Base-by-base conservation (phyloP, 176 grass and related monocot species). In the Avena sativa region DNA sequence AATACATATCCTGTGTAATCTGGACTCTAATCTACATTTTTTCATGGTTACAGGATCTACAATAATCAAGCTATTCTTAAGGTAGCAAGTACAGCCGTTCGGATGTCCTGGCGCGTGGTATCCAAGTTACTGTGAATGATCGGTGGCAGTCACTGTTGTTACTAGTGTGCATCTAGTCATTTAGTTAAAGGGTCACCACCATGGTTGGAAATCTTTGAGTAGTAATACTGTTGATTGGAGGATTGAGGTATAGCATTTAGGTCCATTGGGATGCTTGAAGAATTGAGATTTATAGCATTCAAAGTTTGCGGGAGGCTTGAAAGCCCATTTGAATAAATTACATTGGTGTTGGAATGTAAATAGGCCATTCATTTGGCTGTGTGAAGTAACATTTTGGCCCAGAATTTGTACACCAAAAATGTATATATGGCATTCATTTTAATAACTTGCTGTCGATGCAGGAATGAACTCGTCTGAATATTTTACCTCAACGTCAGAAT, bases 21-120 rank as follows among this genome's bases (percentile, higher is more conserved):
- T 82, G 63, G 47, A 67, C 23, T n/a, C 23, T 63, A 30, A 5
- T 12, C 9, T 17, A 69, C 49, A 69, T 49, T 82, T 65, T 85
- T 9, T 43, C 44, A 85, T 51, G 58, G 7, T 51, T 77, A 43
- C 89, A 98, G 96, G 13, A 88, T 98, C 47, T 98, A 94, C 79
- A 92, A 98, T 83, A 98, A 98, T 72, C 93, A 89, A 78, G 88
- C 88, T 86, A 62, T 98, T 76, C 81, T 95, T 43, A 40, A 89
- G 79, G 84, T 86, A 20, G 92, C 96, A 70, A 34, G 83, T 58
- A 89, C 90, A 67, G 90, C 92, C 4, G 59, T 89, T 52, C 91
- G 86, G 77, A 92, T 89, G 50, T 94, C 96, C 71, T 94, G 92
- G 81, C 78, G 90, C 69, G 90, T 94, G 43, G 81, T 95, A 79